phyloP scores from a whole-genome alignment of 371 early-diverging fungal species.

The Zopfochytrium polystomum region DNA sequence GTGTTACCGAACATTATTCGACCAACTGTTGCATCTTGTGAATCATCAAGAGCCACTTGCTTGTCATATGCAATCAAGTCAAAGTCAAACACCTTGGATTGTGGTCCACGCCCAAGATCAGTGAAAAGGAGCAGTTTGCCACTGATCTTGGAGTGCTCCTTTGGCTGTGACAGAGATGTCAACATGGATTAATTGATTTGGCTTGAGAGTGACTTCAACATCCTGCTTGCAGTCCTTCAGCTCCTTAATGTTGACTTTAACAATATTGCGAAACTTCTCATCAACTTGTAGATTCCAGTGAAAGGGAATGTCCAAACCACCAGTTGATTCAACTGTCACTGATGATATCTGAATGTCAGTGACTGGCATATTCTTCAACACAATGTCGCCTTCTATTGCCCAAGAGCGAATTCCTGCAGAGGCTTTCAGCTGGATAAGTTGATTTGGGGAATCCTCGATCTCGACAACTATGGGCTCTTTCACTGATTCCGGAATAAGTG shows the following conservation, averaged over 20 bases:
- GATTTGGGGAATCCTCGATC: constrained; percentile 21
- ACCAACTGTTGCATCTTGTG: constrained; percentile 42
- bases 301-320: constrained; percentile 44
- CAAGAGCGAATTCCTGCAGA: constrained; percentile 36
- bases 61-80: constrained; percentile 42
- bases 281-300: constrained; percentile 25
- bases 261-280: constrained; percentile 2
- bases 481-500: constrained; percentile 32
- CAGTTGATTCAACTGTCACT: constrained; percentile 39
- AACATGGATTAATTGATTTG: constrained; percentile 24
- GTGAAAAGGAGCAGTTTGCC: constrained; percentile 37
- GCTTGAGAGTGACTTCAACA: constrained; percentile 2
- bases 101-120: constrained; percentile 30
- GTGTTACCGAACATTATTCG: constrained; percentile 46
- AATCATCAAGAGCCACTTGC: constrained; percentile 43
- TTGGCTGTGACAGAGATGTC: constrained; percentile 30
- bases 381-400: constrained; percentile 35
- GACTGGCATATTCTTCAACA: constrained; percentile 44
- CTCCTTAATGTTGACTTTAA: background rate
- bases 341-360: constrained; percentile 33
- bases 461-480: constrained; percentile 34
- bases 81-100: constrained; percentile 28
- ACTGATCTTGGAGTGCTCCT: constrained; percentile 17
- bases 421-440: constrained; percentile 33
- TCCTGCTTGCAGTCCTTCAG: constrained; percentile 12